Evolutionary conservation across 352 stramenopile genomes (phyloP), one percentile per base, ranked within the genome.

Genomic region (Pythium plurisporium): DNA sequence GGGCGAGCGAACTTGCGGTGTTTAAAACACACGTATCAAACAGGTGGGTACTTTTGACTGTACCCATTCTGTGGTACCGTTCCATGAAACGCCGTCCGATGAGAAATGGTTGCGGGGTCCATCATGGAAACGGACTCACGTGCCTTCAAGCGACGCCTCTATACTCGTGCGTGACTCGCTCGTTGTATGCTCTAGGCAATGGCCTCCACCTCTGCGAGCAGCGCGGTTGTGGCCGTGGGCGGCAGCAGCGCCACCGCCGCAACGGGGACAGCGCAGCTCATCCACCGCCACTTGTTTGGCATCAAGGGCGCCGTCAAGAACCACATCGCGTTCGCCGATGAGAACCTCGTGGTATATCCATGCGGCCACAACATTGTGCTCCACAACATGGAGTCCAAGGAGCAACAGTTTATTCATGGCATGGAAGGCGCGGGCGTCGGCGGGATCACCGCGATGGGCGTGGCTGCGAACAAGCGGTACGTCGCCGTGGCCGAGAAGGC

Each of bases 401-500:
- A 91, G 49, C 87, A 96, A 64, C 87, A 96, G 68, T 95, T 96
- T 41, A 79, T 96, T 22, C 82, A 94, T 47, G 89, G 86, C 51
- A 87, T 89, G 40, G 90, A 97, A 47, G 76, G 58, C 9, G 58
- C 67, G 1, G 86, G 79, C 40, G 62, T 72, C 2, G 70, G 70
- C 5, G 89, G 87, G 8, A 96, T 98, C 68, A 95, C 89, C 12
- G 83, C 89, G 7, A 74, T 98, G 31, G 67, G 82, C 8, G 72
- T 97, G 14, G 76, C 83, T 3, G 64, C 82, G 4, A 96, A 81
- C 58, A 89, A 89, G 33, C 77, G 89, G 55, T 91, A 94, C 37
- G 74, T 98, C 10, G 91, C 90, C 8, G 80, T 97, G 14, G 91
- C 89, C 0, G 94, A 98, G 64, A 80, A 82, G 30, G 72, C 70